Conservation (phyloP, 78 protist species). For the Dictyostelium capitatum region DNA sequence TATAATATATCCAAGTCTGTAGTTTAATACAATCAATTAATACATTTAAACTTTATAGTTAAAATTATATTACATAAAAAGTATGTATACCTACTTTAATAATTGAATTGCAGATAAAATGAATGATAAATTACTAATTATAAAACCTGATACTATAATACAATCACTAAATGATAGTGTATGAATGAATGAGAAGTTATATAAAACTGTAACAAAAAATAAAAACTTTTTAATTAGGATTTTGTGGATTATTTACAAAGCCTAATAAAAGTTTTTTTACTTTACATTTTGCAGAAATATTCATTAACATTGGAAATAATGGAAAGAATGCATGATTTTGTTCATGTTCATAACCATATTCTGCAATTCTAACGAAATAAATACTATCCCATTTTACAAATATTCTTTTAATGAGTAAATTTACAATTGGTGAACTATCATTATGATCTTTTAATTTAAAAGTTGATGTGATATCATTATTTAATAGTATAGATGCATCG, state of each 20-base stretch:
- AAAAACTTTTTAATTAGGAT: too few relatives aligned
- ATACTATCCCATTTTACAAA: constrained; percentile 83
- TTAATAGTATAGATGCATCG: neutral
- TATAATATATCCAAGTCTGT: constrained; percentile 54
- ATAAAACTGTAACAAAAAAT: constrained; percentile 11
- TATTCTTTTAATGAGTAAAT: constrained; percentile 29
- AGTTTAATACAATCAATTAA: neutral
- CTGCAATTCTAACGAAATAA: constrained; percentile 64
- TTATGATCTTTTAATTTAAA: constrained; percentile 6
- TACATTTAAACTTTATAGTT: neutral
- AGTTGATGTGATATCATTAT: neutral
- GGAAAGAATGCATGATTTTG: constrained; percentile 86
- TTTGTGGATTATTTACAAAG: neutral
- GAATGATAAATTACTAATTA: constrained; percentile 70
- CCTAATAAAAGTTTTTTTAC: neutral
- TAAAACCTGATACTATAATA: constrained; percentile 52
- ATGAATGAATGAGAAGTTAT: constrained; percentile 23
- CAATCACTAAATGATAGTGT: constrained; percentile 34
- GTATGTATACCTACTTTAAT: constrained; percentile 18
- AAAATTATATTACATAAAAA: neutral
- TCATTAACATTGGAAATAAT: constrained; percentile 39
- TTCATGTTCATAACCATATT: constrained; percentile 68
- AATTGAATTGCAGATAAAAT: constrained; percentile 41
- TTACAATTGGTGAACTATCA: constrained; percentile 15
- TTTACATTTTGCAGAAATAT: constrained; percentile 38